phyloP scores from a whole-genome alignment of 169 alveolate genomes.

The Neospora caninum region DNA sequence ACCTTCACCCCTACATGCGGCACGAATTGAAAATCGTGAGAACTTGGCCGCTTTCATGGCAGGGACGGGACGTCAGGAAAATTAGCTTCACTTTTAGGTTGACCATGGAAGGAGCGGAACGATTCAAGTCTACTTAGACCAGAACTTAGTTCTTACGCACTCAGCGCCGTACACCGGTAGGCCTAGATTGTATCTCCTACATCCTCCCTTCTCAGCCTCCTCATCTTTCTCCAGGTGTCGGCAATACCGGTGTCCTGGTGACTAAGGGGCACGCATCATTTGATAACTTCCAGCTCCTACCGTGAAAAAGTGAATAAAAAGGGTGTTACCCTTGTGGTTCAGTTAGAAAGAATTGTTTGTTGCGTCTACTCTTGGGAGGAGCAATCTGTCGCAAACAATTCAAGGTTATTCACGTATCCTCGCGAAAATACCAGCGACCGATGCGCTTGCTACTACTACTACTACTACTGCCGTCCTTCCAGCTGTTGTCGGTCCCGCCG shows the following conservation, averaged over 20 bases:
- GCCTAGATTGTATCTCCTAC: background rate
- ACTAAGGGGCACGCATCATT: constrained; percentile 53
- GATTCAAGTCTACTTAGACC: constrained; percentile 49
- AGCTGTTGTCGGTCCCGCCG: too few species aligned
- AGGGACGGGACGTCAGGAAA: background rate
- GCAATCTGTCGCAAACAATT: background rate
- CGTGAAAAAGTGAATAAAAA: background rate
- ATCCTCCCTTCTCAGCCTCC: background rate
- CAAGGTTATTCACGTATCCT: too few species aligned
- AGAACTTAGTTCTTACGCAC: constrained; percentile 20
- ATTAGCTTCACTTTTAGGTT: background rate
- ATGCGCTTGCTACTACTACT: too few species aligned
- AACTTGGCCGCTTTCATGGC: background rate
- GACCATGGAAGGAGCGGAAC: constrained; percentile 54
- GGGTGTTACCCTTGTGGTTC: too few species aligned
- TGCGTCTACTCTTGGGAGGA: background rate
- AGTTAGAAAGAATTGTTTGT: too few species aligned
- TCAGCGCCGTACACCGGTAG: constrained; percentile 43
- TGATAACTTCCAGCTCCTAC: constrained; percentile 58
- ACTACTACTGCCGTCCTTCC: too few species aligned
- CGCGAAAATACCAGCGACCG: too few species aligned
- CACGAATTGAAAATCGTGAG: constrained; percentile 64
- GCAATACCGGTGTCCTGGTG: constrained; percentile 52
- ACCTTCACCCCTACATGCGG: constrained; percentile 63
- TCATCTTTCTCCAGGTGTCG: constrained; percentile 26